Evolutionary conservation across 345 rosid species (phyloP).

Genomic region (Nasturtium officinale): DNA sequence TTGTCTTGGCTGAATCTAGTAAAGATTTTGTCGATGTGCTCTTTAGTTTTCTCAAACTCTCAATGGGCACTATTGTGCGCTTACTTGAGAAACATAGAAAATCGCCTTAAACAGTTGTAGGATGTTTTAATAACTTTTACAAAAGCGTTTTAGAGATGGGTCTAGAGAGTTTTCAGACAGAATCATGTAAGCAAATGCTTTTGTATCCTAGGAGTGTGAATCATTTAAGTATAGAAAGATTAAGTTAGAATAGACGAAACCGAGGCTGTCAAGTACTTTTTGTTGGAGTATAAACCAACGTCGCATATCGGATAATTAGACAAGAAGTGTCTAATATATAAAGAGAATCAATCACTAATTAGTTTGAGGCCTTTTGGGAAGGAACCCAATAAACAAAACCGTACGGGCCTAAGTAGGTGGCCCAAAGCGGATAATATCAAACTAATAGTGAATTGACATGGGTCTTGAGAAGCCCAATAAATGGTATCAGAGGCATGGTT

Average conservation of each 20-base stretch:
- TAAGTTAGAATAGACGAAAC: conserved; percentile 16
- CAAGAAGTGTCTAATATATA: no score
- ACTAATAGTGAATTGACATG: no score
- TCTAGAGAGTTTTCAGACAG: not conserved
- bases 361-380: no score
- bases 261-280: conserved; percentile 9
- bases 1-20: conserved; percentile 10
- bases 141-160: conserved; percentile 22
- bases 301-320: no score
- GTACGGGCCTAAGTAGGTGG: no score
- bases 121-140: conserved; percentile 31
- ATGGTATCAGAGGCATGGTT: no score
- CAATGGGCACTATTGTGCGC: conserved; percentile 29
- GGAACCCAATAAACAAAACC: no score
- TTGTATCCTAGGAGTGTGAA: conserved; percentile 16
- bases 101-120: not conserved
- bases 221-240: not conserved
- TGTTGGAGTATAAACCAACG: no score
- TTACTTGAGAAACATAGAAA: conserved; percentile 14
- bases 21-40: conserved; percentile 22
- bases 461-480: no score
- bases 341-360: no score
- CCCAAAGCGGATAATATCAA: no score
- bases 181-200: conserved; percentile 10
- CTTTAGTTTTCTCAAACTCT: conserved; percentile 16